phyloP scores from a whole-genome alignment of 2,329 filamentous ascomycete genomes.

The Fusarium oligoseptatum region DNA sequence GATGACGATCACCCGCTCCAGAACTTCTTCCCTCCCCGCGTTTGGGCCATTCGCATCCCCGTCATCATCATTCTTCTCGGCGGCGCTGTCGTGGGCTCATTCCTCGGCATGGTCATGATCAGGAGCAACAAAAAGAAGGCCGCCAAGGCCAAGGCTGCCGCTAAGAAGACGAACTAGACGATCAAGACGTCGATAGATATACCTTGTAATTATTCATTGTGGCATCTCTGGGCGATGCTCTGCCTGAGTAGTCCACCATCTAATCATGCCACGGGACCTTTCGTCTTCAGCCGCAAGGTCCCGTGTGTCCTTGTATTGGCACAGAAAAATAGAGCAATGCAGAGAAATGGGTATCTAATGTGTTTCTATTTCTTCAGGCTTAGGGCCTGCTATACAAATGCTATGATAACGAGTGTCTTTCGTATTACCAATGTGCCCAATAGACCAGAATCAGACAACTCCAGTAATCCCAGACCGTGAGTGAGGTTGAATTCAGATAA shows the following conservation, averaged over 20 bases:
- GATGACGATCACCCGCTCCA: constrained; percentile 94
- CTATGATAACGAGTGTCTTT: constrained; percentile 46
- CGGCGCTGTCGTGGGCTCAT: constrained; percentile 93
- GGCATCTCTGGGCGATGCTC: constrained; percentile 27
- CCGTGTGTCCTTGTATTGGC: constrained; percentile 15
- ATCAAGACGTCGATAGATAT: constrained; percentile 22
- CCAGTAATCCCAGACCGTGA: constrained; percentile 39
- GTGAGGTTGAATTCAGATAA: constrained; percentile 37
- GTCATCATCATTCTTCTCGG: constrained; percentile 95
- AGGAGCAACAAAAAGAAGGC: constrained; percentile 98
- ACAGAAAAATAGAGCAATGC: constrained; percentile 34
- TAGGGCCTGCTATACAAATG: constrained; percentile 38
- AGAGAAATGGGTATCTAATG: constrained; percentile 51
- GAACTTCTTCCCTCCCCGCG: constrained; percentile 93
- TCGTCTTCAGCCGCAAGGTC: not conserved
- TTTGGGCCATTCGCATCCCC: constrained; percentile 98
- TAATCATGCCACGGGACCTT: constrained; percentile 34
- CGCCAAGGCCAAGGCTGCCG: constrained; percentile 87
- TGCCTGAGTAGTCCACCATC: constrained; percentile 20
- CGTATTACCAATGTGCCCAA: constrained; percentile 47
- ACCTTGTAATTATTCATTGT: constrained; percentile 40
- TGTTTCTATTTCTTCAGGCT: constrained; percentile 52
- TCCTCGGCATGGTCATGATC: constrained; percentile 98
- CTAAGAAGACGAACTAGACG: constrained; percentile 85
- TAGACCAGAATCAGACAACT: constrained; percentile 48